Conservation (phyloP, 495 filamentous ascomycete genomes). For the Aspergillus wentii region DNA sequence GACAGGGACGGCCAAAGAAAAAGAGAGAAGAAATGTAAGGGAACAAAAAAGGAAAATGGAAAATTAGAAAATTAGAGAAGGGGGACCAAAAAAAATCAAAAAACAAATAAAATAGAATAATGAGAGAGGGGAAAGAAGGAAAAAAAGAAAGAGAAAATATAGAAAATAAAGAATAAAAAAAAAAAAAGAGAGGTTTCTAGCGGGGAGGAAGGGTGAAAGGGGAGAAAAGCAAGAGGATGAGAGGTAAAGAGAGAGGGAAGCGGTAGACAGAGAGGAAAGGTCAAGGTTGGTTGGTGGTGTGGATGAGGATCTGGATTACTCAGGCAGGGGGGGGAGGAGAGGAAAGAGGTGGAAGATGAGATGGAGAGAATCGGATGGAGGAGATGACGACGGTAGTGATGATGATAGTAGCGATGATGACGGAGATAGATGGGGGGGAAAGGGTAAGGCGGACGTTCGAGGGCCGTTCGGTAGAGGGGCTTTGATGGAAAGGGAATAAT, state of each 20-base stretch:
- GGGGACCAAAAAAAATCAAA: slow-evolving; percentile 1
- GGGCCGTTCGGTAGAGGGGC: too few relatives aligned
- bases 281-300: too few relatives aligned
- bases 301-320: too few relatives aligned
- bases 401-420: too few relatives aligned
- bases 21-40: slow-evolving; percentile 7
- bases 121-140: not conserved
- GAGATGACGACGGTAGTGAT: too few relatives aligned
- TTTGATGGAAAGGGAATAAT: not conserved
- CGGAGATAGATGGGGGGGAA: too few relatives aligned
- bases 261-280: not conserved
- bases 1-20: slow-evolving; percentile 2
- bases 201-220: too few relatives aligned
- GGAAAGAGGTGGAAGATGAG: too few relatives aligned
- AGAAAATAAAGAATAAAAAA: not conserved
- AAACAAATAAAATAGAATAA: slow-evolving; percentile 5
- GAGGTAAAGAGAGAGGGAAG: not conserved
- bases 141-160: slow-evolving; percentile 1
- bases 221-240: slow-evolving; percentile 1
- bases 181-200: too few relatives aligned
- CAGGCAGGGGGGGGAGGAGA: too few relatives aligned
- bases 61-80: not conserved
- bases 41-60: slow-evolving; percentile 2
- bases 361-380: too few relatives aligned
- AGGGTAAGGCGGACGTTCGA: too few relatives aligned